Base-by-base conservation (phyloP, 1,284 basidiomycete species). In the Coniophora puteana region DNA sequence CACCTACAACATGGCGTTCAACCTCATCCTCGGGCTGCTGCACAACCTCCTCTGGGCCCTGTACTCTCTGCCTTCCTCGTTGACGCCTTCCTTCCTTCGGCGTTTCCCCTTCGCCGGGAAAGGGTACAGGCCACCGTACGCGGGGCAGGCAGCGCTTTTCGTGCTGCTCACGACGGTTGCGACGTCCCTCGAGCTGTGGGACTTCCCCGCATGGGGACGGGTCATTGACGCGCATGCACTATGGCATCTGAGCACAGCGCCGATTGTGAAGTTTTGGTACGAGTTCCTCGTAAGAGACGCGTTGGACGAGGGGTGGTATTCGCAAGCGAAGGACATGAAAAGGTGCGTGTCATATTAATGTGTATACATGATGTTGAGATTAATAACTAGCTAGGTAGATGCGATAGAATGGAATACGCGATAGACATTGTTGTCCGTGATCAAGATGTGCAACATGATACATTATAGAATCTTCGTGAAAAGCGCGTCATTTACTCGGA, bases 191-290 rank as follows among this genome's bases (percentile, higher is more conserved):
- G 96, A 99, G 59, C 59, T 99, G 2, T 80, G 97, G 50, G 96
- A 99, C 57, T 99, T 99, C 53, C 80, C 92, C 1, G 91, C 96
- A 0, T 69, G 82, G 65, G 54, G 61, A 20, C 67, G 93, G 30
- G 60, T 82, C 4, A 66, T 98, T n/a, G 96, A 99, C 57, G 93
- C 95, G 0, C 96, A 99, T 62, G 74, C 93, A 4, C 66, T 98
- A 10, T 99, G 96, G 96, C 96, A 99, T 66, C 67, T 89, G 3
- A 77, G 82, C 3, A 99, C 95, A 0, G 84, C 79, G 1, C 89
- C 89, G 0, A 78, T 99, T 35, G 78, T 83, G 3, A 58, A 74
- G 37, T 71, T 78, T 43, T 99, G 95, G 95, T 99, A 93, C 54
- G 66, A 73, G 13, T 94, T 93, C 55, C 59, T 93, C 27, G 56